Conservation (phyloP, 306 rosid species). For the Prunus dulcis region DNA sequence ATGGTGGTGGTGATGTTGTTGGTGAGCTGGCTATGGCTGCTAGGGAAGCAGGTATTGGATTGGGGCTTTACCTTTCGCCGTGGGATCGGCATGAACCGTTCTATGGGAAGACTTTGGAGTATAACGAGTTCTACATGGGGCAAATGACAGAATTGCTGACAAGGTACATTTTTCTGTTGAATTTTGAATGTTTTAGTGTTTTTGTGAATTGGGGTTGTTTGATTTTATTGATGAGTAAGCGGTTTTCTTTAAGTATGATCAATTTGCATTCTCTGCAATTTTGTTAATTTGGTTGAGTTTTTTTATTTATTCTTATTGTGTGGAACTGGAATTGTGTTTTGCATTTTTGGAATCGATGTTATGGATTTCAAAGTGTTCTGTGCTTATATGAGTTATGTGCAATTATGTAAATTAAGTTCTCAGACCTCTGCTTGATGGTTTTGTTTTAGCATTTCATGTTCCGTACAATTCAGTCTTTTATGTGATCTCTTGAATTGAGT, state of each 20-base stretch:
- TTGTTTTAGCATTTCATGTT: background rate
- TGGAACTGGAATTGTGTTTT: background rate
- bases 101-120: slow-evolving; percentile 60
- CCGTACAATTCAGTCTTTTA: background rate
- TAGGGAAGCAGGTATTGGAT: slow-evolving; percentile 48
- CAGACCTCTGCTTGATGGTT: background rate
- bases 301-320: background rate
- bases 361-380: background rate
- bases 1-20: slow-evolving; percentile 72
- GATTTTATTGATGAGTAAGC: background rate
- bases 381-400: background rate
- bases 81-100: slow-evolving; percentile 84
- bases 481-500: background rate
- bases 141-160: slow-evolving; percentile 93
- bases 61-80: slow-evolving; percentile 90
- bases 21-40: slow-evolving; percentile 71
- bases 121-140: slow-evolving; percentile 68
- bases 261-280: background rate
- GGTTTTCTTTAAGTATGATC: background rate
- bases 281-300: background rate
- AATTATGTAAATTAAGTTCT: background rate
- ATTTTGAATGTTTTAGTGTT: background rate
- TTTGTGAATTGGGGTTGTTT: background rate
- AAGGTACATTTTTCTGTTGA: slow-evolving; percentile 34
- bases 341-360: background rate